Evolutionary conservation across 192 early-diverging fungal species (phyloP).

Genomic region (Backusella tarrabulga): DNA sequence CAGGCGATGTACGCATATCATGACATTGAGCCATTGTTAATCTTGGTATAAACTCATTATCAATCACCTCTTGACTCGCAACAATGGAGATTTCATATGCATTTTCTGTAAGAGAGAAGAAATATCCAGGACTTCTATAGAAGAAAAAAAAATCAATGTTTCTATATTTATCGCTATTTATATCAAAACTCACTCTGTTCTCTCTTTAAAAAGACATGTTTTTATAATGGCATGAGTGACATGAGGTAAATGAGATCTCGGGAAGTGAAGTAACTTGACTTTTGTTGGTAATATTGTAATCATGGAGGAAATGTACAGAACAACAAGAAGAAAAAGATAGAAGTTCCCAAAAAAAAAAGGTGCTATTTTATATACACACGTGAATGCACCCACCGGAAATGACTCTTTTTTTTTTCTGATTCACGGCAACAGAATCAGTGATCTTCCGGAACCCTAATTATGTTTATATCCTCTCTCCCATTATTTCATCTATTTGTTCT

Average conservation of each 20-base stretch:
- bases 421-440: neutral
- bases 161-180: neutral
- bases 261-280: conserved; percentile 60
- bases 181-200: conserved; percentile 19
- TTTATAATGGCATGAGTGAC: conserved; percentile 63
- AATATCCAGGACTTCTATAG: conserved; percentile 37
- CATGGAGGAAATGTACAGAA: conserved; percentile 29
- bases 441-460: neutral
- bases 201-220: conserved; percentile 50
- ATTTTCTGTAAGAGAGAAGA: conserved; percentile 71
- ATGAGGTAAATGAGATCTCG: conserved; percentile 46
- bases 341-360: neutral
- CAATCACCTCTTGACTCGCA: conserved; percentile 53
- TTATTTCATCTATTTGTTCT: neutral
- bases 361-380: neutral
- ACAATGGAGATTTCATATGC: conserved; percentile 66
- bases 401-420: neutral
- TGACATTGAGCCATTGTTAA: conserved; percentile 29
- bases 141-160: neutral
- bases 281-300: conserved; percentile 59
- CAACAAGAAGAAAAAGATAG: neutral
- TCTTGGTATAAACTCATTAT: conserved; percentile 52
- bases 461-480: neutral
- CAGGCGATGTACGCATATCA: conserved; percentile 49
- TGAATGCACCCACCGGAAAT: neutral